phyloP scores from a whole-genome alignment of 169 alveolate genomes.

The Eimeria acervulina region DNA sequence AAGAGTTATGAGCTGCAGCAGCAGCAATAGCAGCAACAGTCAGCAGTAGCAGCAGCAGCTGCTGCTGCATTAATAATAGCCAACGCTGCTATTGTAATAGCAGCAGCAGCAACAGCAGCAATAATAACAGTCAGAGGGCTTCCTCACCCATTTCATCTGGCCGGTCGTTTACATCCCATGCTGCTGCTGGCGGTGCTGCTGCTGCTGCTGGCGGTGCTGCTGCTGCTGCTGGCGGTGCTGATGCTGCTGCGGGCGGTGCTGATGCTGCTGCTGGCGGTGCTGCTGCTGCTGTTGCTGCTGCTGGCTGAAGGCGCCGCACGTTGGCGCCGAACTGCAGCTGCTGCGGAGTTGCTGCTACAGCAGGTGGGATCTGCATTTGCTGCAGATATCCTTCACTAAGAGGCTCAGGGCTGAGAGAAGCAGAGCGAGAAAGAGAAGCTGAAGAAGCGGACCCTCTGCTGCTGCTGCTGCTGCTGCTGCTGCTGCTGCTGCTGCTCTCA shows the following conservation, averaged over 20 bases:
- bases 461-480: constrained; percentile 25
- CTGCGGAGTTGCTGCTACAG: constrained; percentile 17
- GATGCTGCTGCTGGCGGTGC: too few species aligned
- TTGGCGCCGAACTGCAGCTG: too few species aligned
- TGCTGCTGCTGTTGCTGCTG: constrained; percentile 7
- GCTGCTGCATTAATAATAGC: neutral
- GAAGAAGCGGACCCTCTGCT: too few species aligned
- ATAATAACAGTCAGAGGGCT: neutral
- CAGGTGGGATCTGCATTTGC: constrained; percentile 7
- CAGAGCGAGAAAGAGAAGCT: neutral
- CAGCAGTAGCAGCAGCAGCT: neutral
- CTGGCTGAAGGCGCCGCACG: neutral
- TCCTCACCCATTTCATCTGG: neutral
- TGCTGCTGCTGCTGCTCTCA: neutral
- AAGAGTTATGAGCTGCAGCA: neutral
- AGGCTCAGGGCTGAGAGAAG: constrained; percentile 39
- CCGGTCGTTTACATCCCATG: neutral
- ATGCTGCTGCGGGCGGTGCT: too few species aligned
- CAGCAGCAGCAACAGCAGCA: neutral
- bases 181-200: too few species aligned
- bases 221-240: too few species aligned
- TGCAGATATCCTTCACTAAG: neutral
- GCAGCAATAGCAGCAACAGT: neutral
- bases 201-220: too few species aligned
- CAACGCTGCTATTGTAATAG: neutral